Evolutionary conservation across 305 asterid genomes (phyloP).

Genomic region (Fraxinus angustifolia): DNA sequence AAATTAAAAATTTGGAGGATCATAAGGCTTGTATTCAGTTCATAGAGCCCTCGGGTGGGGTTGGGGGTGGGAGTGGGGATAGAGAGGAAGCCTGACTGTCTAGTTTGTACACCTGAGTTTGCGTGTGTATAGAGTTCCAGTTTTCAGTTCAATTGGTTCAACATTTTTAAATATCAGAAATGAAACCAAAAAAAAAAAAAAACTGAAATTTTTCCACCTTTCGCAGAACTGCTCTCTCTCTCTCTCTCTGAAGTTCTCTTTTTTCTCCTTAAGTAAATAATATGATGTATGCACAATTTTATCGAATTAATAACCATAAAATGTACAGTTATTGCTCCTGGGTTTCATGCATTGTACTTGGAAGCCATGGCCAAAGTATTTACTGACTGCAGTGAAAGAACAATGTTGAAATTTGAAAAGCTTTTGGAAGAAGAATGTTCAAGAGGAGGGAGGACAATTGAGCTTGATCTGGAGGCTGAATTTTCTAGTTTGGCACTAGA

Average conservation of each 20-base stretch:
- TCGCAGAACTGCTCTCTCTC: not conserved
- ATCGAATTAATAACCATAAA: slow-evolving; percentile 24
- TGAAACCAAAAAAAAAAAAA: not conserved
- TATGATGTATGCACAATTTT: not conserved
- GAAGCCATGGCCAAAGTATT: slow-evolving; percentile 94
- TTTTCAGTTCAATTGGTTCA: not conserved
- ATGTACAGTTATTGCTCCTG: slow-evolving; percentile 83
- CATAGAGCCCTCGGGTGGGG: not conserved
- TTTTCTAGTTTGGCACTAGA: slow-evolving; percentile 92
- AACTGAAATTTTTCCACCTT: not conserved
- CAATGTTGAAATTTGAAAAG: slow-evolving; percentile 57
- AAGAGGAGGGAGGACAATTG: slow-evolving; percentile 46
- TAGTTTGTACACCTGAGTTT: not conserved
- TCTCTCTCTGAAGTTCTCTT: not conserved
- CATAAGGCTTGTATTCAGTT: not conserved
- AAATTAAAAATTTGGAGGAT: not conserved
- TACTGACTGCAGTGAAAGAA: slow-evolving; percentile 71
- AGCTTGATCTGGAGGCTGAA: slow-evolving; percentile 88
- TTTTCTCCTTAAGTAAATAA: not conserved
- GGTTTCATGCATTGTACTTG: slow-evolving; percentile 80
- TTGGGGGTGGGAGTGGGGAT: not conserved
- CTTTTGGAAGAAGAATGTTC: slow-evolving; percentile 55
- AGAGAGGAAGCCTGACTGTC: not conserved
- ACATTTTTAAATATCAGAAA: not conserved
- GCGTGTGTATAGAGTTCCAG: not conserved